Percentiles rank a stretch among this genome's conserved stretches.
phyloP scores from a whole-genome alignment of 371 early-diverging fungal species.

The Mortierella sp. region DNA sequence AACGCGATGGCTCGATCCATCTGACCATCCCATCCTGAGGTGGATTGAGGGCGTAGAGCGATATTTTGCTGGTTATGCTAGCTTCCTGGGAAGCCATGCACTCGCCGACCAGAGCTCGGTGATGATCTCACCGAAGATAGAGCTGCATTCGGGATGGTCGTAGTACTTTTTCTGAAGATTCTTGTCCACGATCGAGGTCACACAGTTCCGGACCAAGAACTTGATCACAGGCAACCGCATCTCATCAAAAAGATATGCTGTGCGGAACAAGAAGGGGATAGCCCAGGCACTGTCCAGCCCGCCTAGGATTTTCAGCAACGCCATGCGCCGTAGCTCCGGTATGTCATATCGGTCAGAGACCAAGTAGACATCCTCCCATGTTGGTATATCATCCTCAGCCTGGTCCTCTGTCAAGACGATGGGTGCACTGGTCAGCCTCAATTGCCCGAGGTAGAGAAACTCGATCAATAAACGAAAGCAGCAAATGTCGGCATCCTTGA shows the following conservation, averaged over 20 bases:
- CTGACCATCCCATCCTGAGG: too few relatives aligned
- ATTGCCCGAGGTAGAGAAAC: slow-evolving; percentile 32
- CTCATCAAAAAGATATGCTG: slow-evolving; percentile 28
- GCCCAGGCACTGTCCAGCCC: slow-evolving; percentile 24
- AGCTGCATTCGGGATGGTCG: slow-evolving; percentile 29
- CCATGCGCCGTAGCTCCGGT: slow-evolving; percentile 12
- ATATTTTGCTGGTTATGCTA: too few relatives aligned
- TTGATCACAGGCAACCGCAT: slow-evolving; percentile 17
- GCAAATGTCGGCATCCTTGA: slow-evolving; percentile 17
- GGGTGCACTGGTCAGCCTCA: slow-evolving; percentile 5
- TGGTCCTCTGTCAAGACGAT: slow-evolving; percentile 14
- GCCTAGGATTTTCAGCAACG: slow-evolving; percentile 4
- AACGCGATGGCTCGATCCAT: too few relatives aligned
- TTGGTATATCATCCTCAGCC: slow-evolving; percentile 6
- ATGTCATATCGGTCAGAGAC: slow-evolving; percentile 30
- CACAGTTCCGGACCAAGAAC: slow-evolving; percentile 21
- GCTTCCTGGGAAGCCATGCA: too few relatives aligned
- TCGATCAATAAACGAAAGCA: slow-evolving; percentile 36
- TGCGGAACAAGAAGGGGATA: slow-evolving; percentile 36
- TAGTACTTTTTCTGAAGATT: slow-evolving; percentile 9
- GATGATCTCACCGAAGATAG: slow-evolving; percentile 39
- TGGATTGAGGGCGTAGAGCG: too few relatives aligned
- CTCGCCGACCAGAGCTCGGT: slow-evolving; percentile 18
- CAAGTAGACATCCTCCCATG: slow-evolving; percentile 39
- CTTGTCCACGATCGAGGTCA: slow-evolving; percentile 17